A percentile compares a stretch with the other conserved stretches of the same genome.
Evolutionary conservation across 129 eudicot genomes (phyloP).

Genomic region (Centaurea solstitialis): DNA sequence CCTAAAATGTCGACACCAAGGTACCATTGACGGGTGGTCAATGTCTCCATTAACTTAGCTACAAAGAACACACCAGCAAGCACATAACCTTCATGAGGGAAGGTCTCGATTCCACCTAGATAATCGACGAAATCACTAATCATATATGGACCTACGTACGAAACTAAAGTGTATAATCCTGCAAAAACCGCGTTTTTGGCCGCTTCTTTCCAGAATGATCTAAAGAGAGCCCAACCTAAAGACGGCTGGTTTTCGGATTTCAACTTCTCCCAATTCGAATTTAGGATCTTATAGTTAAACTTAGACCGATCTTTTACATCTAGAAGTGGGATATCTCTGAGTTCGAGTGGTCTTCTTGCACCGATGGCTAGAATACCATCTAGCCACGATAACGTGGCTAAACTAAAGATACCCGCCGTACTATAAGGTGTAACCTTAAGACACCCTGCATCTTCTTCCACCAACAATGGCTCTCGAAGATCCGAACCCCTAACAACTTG

Average conservation of each 20-base stretch:
- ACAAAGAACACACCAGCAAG: slow-evolving; percentile 76
- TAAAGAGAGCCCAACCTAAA: slow-evolving; percentile 74
- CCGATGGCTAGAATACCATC: slow-evolving; percentile 72
- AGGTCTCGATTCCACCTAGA: slow-evolving; percentile 62
- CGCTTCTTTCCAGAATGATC: slow-evolving; percentile 86
- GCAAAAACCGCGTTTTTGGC: slow-evolving; percentile 80
- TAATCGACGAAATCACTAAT: slow-evolving; percentile 91
- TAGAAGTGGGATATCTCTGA: slow-evolving; percentile 82
- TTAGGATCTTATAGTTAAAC: slow-evolving; percentile 62
- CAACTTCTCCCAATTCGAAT: slow-evolving; percentile 78
- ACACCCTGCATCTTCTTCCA: slow-evolving; percentile 84
- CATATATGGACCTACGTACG: slow-evolving; percentile 90
- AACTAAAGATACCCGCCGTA: slow-evolving; percentile 73
- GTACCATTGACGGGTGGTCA: slow-evolving; percentile 89
- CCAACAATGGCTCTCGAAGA: slow-evolving; percentile 74
- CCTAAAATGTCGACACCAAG: slow-evolving; percentile 88
- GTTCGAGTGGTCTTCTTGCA: slow-evolving; percentile 79
- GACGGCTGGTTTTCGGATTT: slow-evolving; percentile 64
- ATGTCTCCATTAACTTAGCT: slow-evolving; percentile 78
- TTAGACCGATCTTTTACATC: slow-evolving; percentile 85
- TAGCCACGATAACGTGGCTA: slow-evolving; percentile 86
- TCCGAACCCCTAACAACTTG: slow-evolving; percentile 46
- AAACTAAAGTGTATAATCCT: slow-evolving; percentile 64
- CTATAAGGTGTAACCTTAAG: slow-evolving; percentile 74
- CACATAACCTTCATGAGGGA: slow-evolving; percentile 76